Evolutionary conservation across 129 eudicot species (phyloP).

Genomic region (Centrapalus pauciflorus): DNA sequence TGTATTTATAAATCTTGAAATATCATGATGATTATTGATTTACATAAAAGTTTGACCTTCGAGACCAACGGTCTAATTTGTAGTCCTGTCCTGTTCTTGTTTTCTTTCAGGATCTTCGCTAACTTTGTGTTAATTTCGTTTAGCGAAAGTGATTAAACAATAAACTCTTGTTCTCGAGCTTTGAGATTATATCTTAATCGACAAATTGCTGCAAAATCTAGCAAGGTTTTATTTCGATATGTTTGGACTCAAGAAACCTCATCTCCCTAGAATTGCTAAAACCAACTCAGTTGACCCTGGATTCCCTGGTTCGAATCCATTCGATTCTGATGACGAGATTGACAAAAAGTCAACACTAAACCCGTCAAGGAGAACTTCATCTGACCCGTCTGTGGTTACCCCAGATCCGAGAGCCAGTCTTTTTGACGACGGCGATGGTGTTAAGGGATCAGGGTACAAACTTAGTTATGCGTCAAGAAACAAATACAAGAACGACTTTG

Average conservation of each 20-base stretch:
- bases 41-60: not conserved
- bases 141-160: too few species aligned
- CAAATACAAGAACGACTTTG: conserved; percentile 76
- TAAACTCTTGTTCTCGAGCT: too few species aligned
- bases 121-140: not conserved
- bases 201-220: conserved; percentile 12
- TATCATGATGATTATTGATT: not conserved
- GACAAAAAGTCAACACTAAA: conserved; percentile 43
- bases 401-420: conserved; percentile 35
- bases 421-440: conserved; percentile 56
- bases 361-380: conserved; percentile 40
- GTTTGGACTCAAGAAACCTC: conserved; percentile 69
- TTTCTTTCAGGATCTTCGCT: not conserved
- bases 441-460: conserved; percentile 43
- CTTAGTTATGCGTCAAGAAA: conserved; percentile 48
- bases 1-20: not conserved
- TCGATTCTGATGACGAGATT: conserved; percentile 62
- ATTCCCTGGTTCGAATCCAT: conserved; percentile 53
- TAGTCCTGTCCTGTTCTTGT: not conserved
- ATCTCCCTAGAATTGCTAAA: conserved; percentile 40
- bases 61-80: not conserved
- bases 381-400: conserved; percentile 46
- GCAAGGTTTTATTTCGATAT: conserved; percentile 38
- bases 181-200: not conserved
- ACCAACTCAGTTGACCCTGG: conserved; percentile 46